phyloP scores from a whole-genome alignment of 2,329 filamentous ascomycete genomes.

The Xylaria sp. region DNA sequence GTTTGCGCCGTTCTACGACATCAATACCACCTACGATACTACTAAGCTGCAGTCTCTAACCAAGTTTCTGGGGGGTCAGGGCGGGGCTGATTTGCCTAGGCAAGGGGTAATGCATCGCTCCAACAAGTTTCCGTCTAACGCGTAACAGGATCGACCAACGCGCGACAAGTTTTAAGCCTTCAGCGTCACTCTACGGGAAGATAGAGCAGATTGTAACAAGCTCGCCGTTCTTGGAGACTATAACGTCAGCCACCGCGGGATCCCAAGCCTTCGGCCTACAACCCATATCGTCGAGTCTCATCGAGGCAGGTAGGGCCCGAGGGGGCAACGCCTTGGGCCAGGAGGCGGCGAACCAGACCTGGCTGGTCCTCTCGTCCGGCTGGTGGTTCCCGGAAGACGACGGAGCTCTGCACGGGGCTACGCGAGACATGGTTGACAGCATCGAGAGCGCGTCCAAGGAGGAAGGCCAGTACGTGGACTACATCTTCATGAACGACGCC shows the following conservation, averaged over 20 bases:
- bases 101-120: too few species aligned
- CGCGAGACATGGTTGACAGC: neutral
- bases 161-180: conserved; percentile 33
- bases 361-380: conserved; percentile 11
- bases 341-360: conserved; percentile 10
- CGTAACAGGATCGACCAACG: conserved; percentile 31
- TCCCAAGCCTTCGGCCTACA: conserved; percentile 37
- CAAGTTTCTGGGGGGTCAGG: conserved; percentile 25
- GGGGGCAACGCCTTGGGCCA: conserved; percentile 12
- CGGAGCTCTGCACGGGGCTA: neutral
- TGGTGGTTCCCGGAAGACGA: conserved; percentile 12
- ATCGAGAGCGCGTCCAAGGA: neutral
- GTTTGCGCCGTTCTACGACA: conserved; percentile 34
- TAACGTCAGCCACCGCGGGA: conserved; percentile 30
- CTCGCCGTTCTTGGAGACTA: conserved; percentile 29
- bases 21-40: conserved; percentile 30
- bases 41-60: conserved; percentile 30
- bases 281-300: conserved; percentile 35
- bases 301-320: conserved; percentile 6
- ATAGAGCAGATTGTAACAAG: conserved; percentile 29
- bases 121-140: conserved; percentile 4
- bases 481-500: conserved; percentile 17
- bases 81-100: neutral
- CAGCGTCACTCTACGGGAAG: conserved; percentile 27
- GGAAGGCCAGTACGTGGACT: neutral